Evolutionary conservation across 208 protist genomes (phyloP).

Genomic region (Wallacemonas sp.): DNA sequence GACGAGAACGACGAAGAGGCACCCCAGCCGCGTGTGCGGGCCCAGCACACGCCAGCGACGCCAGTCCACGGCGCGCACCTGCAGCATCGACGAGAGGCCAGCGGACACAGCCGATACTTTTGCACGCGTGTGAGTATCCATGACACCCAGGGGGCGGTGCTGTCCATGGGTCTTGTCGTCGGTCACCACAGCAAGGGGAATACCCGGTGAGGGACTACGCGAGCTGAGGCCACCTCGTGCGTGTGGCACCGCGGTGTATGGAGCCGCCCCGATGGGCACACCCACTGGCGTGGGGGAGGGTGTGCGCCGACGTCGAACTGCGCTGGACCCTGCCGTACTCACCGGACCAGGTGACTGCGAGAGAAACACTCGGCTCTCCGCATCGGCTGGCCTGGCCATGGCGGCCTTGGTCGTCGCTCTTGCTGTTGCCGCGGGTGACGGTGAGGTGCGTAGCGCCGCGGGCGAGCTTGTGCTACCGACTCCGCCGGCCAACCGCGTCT

Average conservation of each 20-base stretch:
- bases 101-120: background rate
- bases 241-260: too few species aligned
- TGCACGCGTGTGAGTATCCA: background rate
- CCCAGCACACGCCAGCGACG: conserved; percentile 20
- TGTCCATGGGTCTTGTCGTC: background rate
- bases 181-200: background rate
- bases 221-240: too few species aligned
- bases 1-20: conserved; percentile 15
- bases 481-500: too few species aligned
- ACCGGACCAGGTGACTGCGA: background rate
- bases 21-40: conserved; percentile 19
- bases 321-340: background rate
- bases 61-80: conserved; percentile 10
- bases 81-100: conserved; percentile 4
- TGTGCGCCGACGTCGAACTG: background rate
- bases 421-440: too few species aligned
- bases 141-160: background rate
- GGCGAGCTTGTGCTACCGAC: too few species aligned
- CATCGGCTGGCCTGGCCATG: background rate
- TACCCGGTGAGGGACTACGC: background rate
- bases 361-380: background rate
- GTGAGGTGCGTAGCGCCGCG: too few species aligned
- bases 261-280: background rate
- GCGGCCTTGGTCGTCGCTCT: too few species aligned
- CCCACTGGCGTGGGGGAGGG: background rate